A percentile compares a stretch with the other conserved stretches of the same genome.
These are phyloP conservation scores for Clonostachys rhizophaga DNA, from an alignment of 2,329 filamentous ascomycete species.

Conservation along the genomic window DNA sequence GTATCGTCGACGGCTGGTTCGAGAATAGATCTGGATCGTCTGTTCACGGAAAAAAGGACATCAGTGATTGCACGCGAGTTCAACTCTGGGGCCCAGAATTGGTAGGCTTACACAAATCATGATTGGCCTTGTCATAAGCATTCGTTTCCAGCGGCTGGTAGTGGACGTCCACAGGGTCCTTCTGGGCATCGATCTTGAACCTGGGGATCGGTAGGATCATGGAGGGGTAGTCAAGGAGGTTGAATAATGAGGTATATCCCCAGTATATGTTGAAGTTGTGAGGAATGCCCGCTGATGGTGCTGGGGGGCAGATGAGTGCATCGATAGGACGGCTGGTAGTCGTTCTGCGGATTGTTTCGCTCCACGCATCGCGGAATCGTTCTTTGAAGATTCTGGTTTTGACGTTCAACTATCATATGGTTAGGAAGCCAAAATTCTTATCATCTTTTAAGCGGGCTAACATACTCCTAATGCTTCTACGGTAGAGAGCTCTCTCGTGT, in stretches of 20 bases:
- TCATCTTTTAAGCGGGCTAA: too few relatives aligned
- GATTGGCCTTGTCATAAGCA: neutral
- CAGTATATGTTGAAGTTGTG: neutral
- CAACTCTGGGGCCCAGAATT: too few relatives aligned
- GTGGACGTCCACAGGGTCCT: neutral
- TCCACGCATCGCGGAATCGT: neutral
- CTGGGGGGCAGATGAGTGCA: neutral
- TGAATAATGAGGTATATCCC: constrained; percentile 1
- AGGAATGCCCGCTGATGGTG: neutral
- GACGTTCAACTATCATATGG: neutral
- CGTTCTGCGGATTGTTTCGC: neutral
- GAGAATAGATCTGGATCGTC: constrained; percentile 1
- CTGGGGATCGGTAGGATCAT: neutral
- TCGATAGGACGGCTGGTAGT: neutral
- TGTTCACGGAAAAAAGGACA: neutral
- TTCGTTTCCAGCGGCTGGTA: neutral
- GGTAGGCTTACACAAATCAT: neutral
- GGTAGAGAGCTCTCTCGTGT: neutral
- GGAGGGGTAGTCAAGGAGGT: constrained; percentile 1
- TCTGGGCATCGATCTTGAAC: neutral
- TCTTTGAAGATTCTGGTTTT: neutral
- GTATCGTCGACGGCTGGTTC: neutral
- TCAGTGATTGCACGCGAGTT: neutral
- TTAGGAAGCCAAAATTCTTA: neutral
- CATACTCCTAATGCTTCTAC: neutral